A percentile compares a stretch with the other conserved stretches of the same genome.
Conservation (phyloP, 139 green algal genomes). For the Closterium sp. region DNA sequence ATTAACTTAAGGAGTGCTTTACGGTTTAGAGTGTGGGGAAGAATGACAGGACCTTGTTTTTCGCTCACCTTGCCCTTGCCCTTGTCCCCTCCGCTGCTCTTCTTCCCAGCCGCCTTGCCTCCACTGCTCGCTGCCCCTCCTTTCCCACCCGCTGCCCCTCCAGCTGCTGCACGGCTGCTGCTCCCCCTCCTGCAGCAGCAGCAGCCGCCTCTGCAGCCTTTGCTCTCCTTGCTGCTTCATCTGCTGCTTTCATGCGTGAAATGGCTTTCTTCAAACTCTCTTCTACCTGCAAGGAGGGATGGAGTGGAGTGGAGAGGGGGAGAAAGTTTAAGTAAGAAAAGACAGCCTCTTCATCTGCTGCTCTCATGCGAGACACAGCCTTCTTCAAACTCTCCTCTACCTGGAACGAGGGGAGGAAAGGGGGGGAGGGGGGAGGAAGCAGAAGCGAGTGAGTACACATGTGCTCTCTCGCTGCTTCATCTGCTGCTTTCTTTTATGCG, state of each 20-base stretch:
- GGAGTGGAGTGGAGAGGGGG: too few relatives aligned
- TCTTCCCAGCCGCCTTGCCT: neutral
- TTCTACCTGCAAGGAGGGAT: too few relatives aligned
- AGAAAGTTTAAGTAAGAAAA: too few relatives aligned
- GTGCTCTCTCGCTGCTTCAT: too few relatives aligned
- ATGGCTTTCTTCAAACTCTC: too few relatives aligned
- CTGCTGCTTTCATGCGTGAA: too few relatives aligned
- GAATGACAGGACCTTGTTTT: too few relatives aligned
- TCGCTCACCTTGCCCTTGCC: neutral
- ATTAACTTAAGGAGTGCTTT: too few relatives aligned
- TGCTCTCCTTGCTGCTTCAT: neutral
- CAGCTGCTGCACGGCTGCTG: neutral
- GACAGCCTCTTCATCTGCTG: neutral
- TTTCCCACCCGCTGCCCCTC: neutral
- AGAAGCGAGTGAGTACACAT: too few relatives aligned
- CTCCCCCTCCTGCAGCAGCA: neutral
- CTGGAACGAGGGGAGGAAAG: neutral
- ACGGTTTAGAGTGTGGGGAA: too few relatives aligned
- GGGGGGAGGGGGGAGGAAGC: too few relatives aligned
- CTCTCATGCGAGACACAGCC: neutral
- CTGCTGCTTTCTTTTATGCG: too few relatives aligned
- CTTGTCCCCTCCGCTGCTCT: neutral
- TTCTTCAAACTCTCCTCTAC: neutral
- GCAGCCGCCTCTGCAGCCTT: neutral
- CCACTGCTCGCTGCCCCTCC: neutral